These are phyloP conservation scores for Emergomyces africanus DNA, from an alignment of 2,329 filamentous ascomycete species.

Conservation along the genomic window DNA sequence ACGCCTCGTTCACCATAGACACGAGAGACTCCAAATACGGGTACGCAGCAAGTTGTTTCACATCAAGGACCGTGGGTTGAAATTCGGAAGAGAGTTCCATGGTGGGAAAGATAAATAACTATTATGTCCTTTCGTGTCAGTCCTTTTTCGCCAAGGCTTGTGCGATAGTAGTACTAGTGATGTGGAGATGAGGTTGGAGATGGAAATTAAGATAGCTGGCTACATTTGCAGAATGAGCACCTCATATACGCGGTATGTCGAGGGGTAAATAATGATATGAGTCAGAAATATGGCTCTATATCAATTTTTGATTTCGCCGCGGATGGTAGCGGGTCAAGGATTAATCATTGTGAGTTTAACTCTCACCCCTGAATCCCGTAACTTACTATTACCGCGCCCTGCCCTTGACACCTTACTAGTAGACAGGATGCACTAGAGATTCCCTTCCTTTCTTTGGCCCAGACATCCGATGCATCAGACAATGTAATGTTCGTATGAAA, in stretches of 20 bases:
- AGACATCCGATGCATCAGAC: too few species aligned
- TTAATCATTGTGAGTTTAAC: neutral
- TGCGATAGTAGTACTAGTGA: too few species aligned
- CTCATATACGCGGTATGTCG: neutral
- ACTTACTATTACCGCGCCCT: neutral
- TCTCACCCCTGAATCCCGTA: neutral
- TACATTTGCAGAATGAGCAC: neutral
- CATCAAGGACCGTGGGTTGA: neutral
- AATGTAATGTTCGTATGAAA: too few species aligned
- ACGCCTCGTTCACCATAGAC: constrained; percentile 1
- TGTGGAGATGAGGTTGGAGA: neutral
- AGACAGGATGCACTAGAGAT: neutral
- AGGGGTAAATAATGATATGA: neutral
- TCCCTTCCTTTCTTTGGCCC: too few species aligned
- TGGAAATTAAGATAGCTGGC: neutral
- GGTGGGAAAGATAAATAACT: neutral
- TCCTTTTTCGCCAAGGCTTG: too few species aligned
- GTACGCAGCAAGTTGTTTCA: neutral
- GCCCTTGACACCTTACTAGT: neutral
- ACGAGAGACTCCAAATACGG: neutral
- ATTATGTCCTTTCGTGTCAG: neutral
- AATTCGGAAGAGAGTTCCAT: neutral
- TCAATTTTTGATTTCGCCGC: neutral
- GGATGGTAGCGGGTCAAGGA: neutral
- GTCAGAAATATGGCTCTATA: neutral